Conservation (phyloP, 805 yeast genomes). For the Scheffersomyces lignosus region DNA sequence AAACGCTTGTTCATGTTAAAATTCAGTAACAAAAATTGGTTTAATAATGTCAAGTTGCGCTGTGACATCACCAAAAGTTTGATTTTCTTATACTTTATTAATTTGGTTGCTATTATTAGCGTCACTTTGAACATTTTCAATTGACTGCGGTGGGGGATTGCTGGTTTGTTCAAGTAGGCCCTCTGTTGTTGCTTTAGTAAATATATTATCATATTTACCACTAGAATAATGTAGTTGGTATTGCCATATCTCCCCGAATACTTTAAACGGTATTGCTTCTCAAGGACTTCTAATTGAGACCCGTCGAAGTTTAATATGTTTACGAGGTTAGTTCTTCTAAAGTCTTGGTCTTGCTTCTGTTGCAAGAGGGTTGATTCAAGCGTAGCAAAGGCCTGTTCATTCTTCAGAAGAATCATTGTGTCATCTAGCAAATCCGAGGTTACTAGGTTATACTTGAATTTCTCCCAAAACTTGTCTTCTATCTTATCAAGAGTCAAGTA, state of each 20-base stretch:
- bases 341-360: not conserved
- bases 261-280: slow-evolving; percentile 15
- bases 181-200: slow-evolving; percentile 21
- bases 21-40: slow-evolving; percentile 31
- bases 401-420: slow-evolving; percentile 42
- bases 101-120: slow-evolving; percentile 26
- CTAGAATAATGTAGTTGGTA: slow-evolving; percentile 15
- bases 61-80: slow-evolving; percentile 22
- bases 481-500: slow-evolving; percentile 24
- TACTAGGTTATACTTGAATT: slow-evolving; percentile 40
- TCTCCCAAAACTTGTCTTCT: slow-evolving; percentile 32
- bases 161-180: slow-evolving; percentile 3
- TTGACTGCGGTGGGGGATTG: slow-evolving; percentile 9
- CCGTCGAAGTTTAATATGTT: slow-evolving; percentile 21
- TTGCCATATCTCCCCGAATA: slow-evolving; percentile 10
- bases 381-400: slow-evolving; percentile 32
- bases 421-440: slow-evolving; percentile 41
- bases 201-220: slow-evolving; percentile 27
- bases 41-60: slow-evolving; percentile 21
- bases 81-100: slow-evolving; percentile 26
- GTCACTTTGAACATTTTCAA: slow-evolving; percentile 31
- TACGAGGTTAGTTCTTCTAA: slow-evolving; percentile 1
- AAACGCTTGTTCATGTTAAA: slow-evolving; percentile 38
- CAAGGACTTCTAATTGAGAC: slow-evolving; percentile 12
- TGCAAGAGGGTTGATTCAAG: slow-evolving; percentile 2